Conservation (phyloP, 2,329 filamentous ascomycete species). For the Alternaria arborescens region DNA sequence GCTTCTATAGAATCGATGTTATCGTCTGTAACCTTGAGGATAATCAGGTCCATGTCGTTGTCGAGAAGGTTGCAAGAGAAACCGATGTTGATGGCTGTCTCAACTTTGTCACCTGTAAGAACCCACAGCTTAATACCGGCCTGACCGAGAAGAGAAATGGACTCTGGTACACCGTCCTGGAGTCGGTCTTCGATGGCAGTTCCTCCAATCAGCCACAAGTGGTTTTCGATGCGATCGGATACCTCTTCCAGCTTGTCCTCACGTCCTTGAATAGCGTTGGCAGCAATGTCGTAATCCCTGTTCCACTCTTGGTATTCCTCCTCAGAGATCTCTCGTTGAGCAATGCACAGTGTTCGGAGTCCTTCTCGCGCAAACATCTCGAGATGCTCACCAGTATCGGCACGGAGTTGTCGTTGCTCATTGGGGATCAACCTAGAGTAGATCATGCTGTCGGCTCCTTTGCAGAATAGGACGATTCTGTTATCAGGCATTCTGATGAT, state of each 20-base stretch:
- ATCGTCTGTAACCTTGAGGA: slow-evolving; percentile 85
- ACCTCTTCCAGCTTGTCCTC: slow-evolving; percentile 93
- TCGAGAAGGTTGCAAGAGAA: slow-evolving; percentile 98
- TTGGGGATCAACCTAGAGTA: slow-evolving; percentile 88
- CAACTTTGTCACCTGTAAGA: slow-evolving; percentile 96
- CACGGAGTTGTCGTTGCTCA: slow-evolving; percentile 84
- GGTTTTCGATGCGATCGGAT: slow-evolving; percentile 88
- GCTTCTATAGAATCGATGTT: slow-evolving; percentile 69
- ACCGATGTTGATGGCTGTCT: slow-evolving; percentile 99
- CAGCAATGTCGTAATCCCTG: slow-evolving; percentile 85
- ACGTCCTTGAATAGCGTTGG: slow-evolving; percentile 81
- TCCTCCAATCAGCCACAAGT: slow-evolving; percentile 86
- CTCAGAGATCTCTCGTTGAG: slow-evolving; percentile 80
- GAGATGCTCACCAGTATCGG: slow-evolving; percentile 87
- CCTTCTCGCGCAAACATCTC: slow-evolving; percentile 98
- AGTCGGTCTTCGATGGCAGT: slow-evolving; percentile 97
- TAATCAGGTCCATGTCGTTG: slow-evolving; percentile 96
- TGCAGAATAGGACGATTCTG: slow-evolving; percentile 90
- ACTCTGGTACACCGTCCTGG: slow-evolving; percentile 96
- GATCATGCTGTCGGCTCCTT: slow-evolving; percentile 96
- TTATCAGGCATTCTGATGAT: slow-evolving; percentile 95
- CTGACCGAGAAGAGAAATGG: slow-evolving; percentile 87
- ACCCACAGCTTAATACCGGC: slow-evolving; percentile 99
- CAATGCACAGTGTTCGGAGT: slow-evolving; percentile 92
- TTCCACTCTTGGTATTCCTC: slow-evolving; percentile 87